A percentile compares a stretch with the other conserved stretches of the same genome.
Evolutionary conservation across 257 asterid species (phyloP).

Genomic region (Echium plantagineum): DNA sequence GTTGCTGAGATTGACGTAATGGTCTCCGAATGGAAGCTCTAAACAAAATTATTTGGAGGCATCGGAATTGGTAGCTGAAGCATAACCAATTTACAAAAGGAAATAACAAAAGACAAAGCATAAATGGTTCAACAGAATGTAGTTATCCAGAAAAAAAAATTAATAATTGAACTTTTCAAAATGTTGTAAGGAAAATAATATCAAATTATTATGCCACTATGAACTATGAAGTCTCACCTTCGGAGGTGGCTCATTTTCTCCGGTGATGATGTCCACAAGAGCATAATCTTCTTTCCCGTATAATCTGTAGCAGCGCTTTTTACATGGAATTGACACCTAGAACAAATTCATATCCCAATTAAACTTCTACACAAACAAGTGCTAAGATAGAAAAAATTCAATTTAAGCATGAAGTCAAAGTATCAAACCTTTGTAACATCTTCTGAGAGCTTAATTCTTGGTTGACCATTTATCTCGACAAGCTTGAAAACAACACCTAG

Average conservation of each 20-base stretch:
- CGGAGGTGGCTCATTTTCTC: conserved; percentile 86
- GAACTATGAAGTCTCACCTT: conserved; percentile 37
- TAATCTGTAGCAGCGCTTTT: conserved; percentile 80
- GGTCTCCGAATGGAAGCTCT: no score
- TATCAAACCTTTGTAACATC: conserved; percentile 76
- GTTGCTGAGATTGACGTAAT: no score
- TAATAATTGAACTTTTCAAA: neutral
- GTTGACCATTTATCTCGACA: conserved; percentile 90
- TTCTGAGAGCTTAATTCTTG: conserved; percentile 95
- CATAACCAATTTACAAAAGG: no score
- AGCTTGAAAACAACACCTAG: conserved; percentile 92
- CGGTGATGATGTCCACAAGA: conserved; percentile 89
- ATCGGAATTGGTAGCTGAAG: no score
- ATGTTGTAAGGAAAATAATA: neutral
- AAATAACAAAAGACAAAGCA: no score
- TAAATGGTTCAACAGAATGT: neutral
- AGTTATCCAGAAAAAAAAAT: neutral
- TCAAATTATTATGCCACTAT: conserved; percentile 1
- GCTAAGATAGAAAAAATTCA: neutral
- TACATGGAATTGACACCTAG: conserved; percentile 97
- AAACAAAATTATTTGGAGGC: no score
- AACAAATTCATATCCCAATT: neutral
- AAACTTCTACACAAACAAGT: conserved; percentile 5
- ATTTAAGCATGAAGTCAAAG: conserved; percentile 4
- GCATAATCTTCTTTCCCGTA: conserved; percentile 93